Conservation (phyloP, 202 grass and related monocot genomes). For the Bolboschoenoplectus hybrid region DNA sequence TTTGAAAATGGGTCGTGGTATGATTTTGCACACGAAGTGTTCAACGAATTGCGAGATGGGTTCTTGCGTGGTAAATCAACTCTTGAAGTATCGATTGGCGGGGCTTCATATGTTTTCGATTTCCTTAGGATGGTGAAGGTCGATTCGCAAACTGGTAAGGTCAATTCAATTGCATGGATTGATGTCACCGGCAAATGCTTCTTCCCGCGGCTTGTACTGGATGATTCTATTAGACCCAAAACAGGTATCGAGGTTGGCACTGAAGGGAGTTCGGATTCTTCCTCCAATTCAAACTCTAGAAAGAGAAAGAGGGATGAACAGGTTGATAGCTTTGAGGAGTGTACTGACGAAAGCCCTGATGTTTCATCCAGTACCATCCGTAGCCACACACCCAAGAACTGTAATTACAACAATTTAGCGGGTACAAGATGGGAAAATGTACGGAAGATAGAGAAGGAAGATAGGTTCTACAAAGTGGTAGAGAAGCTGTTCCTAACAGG, state of each 20-base stretch:
- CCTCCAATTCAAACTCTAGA: conserved; percentile 34
- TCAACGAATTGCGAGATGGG: conserved; percentile 37
- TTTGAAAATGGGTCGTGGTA: conserved; percentile 57
- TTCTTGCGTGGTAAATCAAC: conserved; percentile 48
- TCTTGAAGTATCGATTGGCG: conserved; percentile 39
- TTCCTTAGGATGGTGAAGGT: conserved; percentile 66
- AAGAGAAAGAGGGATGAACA: conserved; percentile 27
- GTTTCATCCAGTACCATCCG: conserved; percentile 24
- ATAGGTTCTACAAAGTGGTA: conserved; percentile 63
- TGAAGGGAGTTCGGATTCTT: conserved; percentile 36
- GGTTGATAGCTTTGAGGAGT: conserved; percentile 37
- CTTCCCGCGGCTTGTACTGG: conserved; percentile 50
- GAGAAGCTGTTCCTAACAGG: conserved; percentile 64
- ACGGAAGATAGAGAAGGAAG: conserved; percentile 39
- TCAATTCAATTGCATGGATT: conserved; percentile 69
- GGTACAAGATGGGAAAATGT: conserved; percentile 31
- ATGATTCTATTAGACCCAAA: conserved; percentile 17
- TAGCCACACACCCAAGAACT: background rate
- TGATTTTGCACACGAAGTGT: conserved; percentile 47
- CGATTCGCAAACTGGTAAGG: conserved; percentile 46
- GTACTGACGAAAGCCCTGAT: conserved; percentile 42
- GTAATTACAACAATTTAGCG: background rate
- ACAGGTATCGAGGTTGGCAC: background rate
- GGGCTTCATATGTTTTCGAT: conserved; percentile 55
- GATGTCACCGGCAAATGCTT: conserved; percentile 68